Percentiles rank a stretch among this genome's conserved stretches.
Conservation (phyloP, 116 monocot species). For the Dioscorea cayenensis region DNA sequence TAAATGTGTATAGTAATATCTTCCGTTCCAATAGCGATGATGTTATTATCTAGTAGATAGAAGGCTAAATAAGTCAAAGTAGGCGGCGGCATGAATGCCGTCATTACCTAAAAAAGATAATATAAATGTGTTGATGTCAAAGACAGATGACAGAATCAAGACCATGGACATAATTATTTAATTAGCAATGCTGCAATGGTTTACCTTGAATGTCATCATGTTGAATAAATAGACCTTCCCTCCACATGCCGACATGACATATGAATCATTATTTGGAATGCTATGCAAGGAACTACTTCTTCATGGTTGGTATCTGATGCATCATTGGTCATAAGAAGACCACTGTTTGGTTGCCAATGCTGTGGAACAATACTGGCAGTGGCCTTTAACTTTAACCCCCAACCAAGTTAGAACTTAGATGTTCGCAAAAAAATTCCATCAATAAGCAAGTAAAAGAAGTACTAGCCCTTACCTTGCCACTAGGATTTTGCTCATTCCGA, state of each 20-base stretch:
- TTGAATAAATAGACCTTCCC: constrained; percentile 68
- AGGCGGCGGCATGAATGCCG: constrained; percentile 74
- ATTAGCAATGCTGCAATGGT: background rate
- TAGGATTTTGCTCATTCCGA: constrained; percentile 64
- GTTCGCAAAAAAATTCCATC: constrained; percentile 2
- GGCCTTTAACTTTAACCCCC: constrained; percentile 44
- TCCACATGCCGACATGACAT: constrained; percentile 74
- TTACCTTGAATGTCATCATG: constrained; percentile 81
- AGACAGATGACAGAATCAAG: background rate
- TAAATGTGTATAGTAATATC: constrained; percentile 69
- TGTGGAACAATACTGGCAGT: constrained; percentile 53
- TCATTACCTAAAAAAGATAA: constrained; percentile 41
- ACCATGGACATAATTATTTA: background rate
- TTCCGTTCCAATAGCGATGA: constrained; percentile 77
- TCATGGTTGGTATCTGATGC: constrained; percentile 37
- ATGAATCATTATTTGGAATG: constrained; percentile 73
- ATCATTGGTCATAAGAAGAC: constrained; percentile 66
- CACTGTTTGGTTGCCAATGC: constrained; percentile 62
- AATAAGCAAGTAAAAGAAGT: background rate
- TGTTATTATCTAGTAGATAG: constrained; percentile 73
- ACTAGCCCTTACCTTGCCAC: constrained; percentile 41
- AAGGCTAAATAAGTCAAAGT: constrained; percentile 64
- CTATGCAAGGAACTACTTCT: constrained; percentile 61
- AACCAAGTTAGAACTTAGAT: constrained; percentile 8
- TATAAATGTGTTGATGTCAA: background rate